Evolutionary conservation across 1,139 yeast species (phyloP).

Genomic region (Keqinozyma sinolaborantium): DNA sequence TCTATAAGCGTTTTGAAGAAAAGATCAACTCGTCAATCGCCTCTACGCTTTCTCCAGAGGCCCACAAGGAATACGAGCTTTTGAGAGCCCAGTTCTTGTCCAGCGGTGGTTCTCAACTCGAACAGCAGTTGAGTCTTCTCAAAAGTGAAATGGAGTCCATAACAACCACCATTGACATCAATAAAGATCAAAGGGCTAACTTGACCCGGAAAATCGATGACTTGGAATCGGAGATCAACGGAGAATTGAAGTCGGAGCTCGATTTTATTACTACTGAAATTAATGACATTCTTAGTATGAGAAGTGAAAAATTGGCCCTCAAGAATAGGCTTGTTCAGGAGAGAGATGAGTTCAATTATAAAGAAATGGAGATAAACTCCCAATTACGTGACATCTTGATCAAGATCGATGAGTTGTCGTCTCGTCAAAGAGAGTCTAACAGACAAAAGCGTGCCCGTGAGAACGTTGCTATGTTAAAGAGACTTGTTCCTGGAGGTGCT

Average conservation of each 20-base stretch:
- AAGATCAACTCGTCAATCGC: constrained; percentile 20
- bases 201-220: constrained; percentile 37
- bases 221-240: constrained; percentile 25
- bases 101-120: constrained; percentile 56
- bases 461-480: constrained; percentile 62
- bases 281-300: constrained; percentile 29
- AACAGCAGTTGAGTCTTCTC: constrained; percentile 44
- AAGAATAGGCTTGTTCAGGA: constrained; percentile 38
- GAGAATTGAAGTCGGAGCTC: constrained; percentile 29
- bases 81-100: constrained; percentile 58
- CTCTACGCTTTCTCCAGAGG: constrained; percentile 44
- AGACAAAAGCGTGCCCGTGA: constrained; percentile 69
- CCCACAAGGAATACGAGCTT: constrained; percentile 55
- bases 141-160: constrained; percentile 45
- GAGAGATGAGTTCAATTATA: constrained; percentile 42
- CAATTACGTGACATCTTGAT: constrained; percentile 60
- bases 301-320: constrained; percentile 39
- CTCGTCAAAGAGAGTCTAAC: constrained; percentile 72
- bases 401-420: constrained; percentile 67
- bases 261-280: constrained; percentile 29
- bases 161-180: constrained; percentile 31
- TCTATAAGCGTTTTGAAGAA: constrained; percentile 43
- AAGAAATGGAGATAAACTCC: constrained; percentile 58
- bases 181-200: constrained; percentile 42
- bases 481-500: constrained; percentile 64